phyloP scores from a whole-genome alignment of 148 eudicot genomes.

The Pouteria glomerata region DNA sequence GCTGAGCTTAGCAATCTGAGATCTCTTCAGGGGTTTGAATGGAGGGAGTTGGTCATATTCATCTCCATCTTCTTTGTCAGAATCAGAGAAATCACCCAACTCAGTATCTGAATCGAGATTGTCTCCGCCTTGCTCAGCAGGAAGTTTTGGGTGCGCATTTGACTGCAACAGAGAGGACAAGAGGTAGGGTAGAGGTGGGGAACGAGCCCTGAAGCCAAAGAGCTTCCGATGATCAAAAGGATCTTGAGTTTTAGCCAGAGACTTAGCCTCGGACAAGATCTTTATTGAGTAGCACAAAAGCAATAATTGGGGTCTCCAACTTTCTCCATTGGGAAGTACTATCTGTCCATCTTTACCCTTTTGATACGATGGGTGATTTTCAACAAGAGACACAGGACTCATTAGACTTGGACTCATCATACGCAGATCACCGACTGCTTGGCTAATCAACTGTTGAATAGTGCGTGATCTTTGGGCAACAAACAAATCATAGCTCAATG shows the following conservation, averaged over 20 bases:
- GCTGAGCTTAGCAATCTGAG: slow-evolving; percentile 19
- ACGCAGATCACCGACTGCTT: slow-evolving; percentile 16
- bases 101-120: slow-evolving; percentile 13
- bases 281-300: slow-evolving; percentile 42
- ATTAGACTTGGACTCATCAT: slow-evolving; percentile 8
- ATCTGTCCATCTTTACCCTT: slow-evolving; percentile 10
- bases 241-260: slow-evolving; percentile 6
- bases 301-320: slow-evolving; percentile 32
- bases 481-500: slow-evolving; percentile 31
- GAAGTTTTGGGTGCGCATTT: slow-evolving; percentile 20
- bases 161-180: slow-evolving; percentile 25
- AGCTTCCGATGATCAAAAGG: slow-evolving; percentile 7
- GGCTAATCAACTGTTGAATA: slow-evolving; percentile 33
- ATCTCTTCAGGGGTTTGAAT: slow-evolving; percentile 20
- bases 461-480: slow-evolving; percentile 26
- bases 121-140: slow-evolving; percentile 15
- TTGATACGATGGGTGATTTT: slow-evolving; percentile 24
- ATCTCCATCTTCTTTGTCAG: slow-evolving; percentile 22
- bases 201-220: slow-evolving; percentile 10
- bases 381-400: slow-evolving; percentile 37
- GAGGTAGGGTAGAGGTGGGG: slow-evolving; percentile 16
- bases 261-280: slow-evolving; percentile 28
- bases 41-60: slow-evolving; percentile 18
- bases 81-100: slow-evolving; percentile 15
- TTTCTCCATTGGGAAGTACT: slow-evolving; percentile 28